Conservation (phyloP, 352 stramenopile genomes). For the Phytophthora europaea region DNA sequence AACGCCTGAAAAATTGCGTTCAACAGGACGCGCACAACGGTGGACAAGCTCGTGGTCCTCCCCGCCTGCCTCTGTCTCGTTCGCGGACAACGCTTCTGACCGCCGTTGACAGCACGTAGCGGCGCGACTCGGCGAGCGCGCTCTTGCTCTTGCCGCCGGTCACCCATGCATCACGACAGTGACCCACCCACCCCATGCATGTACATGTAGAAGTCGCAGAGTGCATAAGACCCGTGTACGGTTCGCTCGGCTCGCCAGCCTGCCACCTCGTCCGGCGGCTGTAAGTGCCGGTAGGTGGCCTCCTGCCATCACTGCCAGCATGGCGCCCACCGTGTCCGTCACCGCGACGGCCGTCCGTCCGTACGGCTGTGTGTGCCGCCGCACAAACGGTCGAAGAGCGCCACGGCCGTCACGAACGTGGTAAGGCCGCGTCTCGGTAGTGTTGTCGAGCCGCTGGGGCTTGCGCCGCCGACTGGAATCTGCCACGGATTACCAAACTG, state of each 20-base stretch:
- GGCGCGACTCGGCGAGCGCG: constrained; percentile 31
- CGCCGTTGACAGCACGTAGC: constrained; percentile 45
- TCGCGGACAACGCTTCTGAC: constrained; percentile 35
- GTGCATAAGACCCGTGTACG: constrained; percentile 34
- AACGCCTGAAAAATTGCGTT: constrained; percentile 34
- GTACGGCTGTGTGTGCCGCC: too few relatives aligned
- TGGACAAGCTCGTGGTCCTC: constrained; percentile 29
- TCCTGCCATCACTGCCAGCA: neutral
- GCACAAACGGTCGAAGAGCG: too few relatives aligned
- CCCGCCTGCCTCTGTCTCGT: constrained; percentile 30
- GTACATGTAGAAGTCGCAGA: constrained; percentile 33
- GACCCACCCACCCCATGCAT: neutral
- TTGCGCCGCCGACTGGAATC: too few relatives aligned
- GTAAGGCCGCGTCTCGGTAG: constrained; percentile 3
- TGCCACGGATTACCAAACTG: too few relatives aligned
- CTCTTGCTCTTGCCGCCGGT: constrained; percentile 26
- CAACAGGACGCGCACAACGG: constrained; percentile 19
- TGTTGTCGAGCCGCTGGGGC: constrained; percentile 5
- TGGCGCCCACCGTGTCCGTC: neutral
- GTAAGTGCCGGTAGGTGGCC: neutral
- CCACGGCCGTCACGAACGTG: too few relatives aligned
- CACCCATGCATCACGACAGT: constrained; percentile 26
- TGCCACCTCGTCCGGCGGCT: constrained; percentile 15
- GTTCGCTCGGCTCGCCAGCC: constrained; percentile 16
- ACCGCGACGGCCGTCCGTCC: too few relatives aligned